Evolutionary conservation across 2,329 filamentous ascomycete species (phyloP), one percentile per base, ranked within the genome.

Genomic region (Ophiocordyceps camponoti-floridani): DNA sequence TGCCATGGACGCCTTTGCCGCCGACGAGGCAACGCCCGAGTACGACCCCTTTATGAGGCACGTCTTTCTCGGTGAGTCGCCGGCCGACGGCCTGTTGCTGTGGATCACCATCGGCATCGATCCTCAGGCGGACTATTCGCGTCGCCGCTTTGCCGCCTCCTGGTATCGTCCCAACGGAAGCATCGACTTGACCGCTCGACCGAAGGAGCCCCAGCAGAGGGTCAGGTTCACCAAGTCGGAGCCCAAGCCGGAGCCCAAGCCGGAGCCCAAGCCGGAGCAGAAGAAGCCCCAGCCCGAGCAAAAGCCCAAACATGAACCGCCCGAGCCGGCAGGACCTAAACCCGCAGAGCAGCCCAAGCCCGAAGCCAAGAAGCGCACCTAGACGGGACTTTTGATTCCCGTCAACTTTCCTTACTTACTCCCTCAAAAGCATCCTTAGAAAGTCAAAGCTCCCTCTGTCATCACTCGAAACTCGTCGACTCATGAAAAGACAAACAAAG

Each of bases 31-130:
- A 27, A 66, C 66, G 42, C 65, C 63, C 8, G 65, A 67, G 35
- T 72, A 70, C 47, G 72, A 77, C 52, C 77, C 75, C 0, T 65
- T 78, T 52, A 61, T 75, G 47, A 67, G 78, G 53, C 77, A 76
- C 50, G 65, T 71, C 12, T 62, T 69, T 13, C 64, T 80, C 2
- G 74, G 75, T 8, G 66, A 77, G 40, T 56, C 60, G 31, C 54
- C 72, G 11, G 49, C 57, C 4, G 70, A 75, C 43, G 73, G 73
- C 35, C 51, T 76, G 30, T 60, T 77, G 44, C 66, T 62, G 8
- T 77, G 72, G 70, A 67, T 75, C 47, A 62, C 63, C 4, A 59
- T 75, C 40, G 72, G 67, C 5, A 62, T 76, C 42, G 66, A 72
- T 51, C 47, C 37, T 10, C 19, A 33, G 11, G 44, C 50, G 35